A percentile compares a stretch with the other conserved stretches of the same genome.
These are phyloP conservation scores for Toxoplasma gondii DNA, from an alignment of 169 alveolate species.

Conservation along the genomic window DNA sequence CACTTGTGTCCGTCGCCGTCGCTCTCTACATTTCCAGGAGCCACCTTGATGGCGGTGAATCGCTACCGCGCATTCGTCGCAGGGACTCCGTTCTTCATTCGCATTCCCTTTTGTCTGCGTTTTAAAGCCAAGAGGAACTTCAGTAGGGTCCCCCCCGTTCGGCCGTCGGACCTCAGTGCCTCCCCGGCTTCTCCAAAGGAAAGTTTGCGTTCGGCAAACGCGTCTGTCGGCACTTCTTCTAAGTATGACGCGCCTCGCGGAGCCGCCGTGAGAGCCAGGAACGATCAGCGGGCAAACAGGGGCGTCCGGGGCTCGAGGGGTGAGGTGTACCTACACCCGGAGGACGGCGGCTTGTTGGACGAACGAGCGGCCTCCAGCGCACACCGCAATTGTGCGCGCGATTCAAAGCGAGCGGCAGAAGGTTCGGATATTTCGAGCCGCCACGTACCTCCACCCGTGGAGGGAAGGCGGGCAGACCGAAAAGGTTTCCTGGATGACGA, in stretches of 20 bases:
- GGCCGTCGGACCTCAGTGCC: not conserved
- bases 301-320: no score
- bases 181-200: not conserved
- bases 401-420: no score
- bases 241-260: no score
- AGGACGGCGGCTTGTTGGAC: no score
- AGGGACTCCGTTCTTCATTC: conserved; percentile 38
- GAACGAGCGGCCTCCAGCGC: no score
- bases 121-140: not conserved
- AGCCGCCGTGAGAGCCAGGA: not conserved
- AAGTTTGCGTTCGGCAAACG: not conserved
- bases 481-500: no score
- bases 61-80: conserved; percentile 40
- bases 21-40: not conserved
- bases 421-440: no score
- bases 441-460: no score
- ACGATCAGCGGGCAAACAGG: not conserved
- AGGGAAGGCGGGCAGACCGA: no score
- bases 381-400: no score
- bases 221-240: no score
- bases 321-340: no score
- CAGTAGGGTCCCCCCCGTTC: not conserved
- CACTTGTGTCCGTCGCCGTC: not conserved
- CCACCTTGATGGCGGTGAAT: not conserved
- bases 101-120: conserved; percentile 52